Evolutionary conservation across 2,329 filamentous ascomycete species (phyloP).

Genomic region (Zopfia rhizophila): DNA sequence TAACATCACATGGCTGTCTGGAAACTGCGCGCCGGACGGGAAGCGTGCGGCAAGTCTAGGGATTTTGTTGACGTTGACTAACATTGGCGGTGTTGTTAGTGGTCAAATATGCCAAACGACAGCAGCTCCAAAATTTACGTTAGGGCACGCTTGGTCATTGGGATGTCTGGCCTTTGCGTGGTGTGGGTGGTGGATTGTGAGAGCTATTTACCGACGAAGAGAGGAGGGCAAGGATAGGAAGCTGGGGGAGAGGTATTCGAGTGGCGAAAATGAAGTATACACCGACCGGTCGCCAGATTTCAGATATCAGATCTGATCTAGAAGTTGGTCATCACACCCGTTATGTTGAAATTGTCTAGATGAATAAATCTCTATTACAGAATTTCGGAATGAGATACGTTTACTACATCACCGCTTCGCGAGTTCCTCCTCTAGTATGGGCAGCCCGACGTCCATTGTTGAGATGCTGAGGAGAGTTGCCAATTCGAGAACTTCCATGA

Average conservation of each 20-base stretch:
- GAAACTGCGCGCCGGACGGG: conserved; percentile 44
- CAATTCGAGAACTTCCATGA: conserved; percentile 61
- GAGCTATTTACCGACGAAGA: conserved; percentile 45
- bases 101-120: conserved; percentile 47
- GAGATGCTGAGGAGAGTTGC: conserved; percentile 48
- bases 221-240: conserved; percentile 42
- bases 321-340: too few species aligned
- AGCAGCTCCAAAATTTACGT: conserved; percentile 36
- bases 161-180: conserved; percentile 50
- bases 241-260: conserved; percentile 32
- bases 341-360: too few species aligned
- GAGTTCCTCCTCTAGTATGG: conserved; percentile 37
- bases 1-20: conserved; percentile 47
- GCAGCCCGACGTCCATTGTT: conserved; percentile 40
- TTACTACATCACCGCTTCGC: conserved; percentile 6
- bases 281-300: conserved; percentile 45
- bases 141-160: conserved; percentile 51
- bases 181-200: conserved; percentile 51
- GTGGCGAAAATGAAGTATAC: conserved; percentile 28
- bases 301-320: conserved; percentile 40
- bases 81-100: conserved; percentile 45
- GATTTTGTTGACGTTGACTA: conserved; percentile 45
- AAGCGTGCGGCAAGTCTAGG: conserved; percentile 46
- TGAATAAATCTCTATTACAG: too few species aligned
- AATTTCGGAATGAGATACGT: too few species aligned